Percentiles rank a stretch among this genome's conserved stretches.
Evolutionary conservation across 202 grass and related monocot species (phyloP).

Genomic region (Panicum virgatum): DNA sequence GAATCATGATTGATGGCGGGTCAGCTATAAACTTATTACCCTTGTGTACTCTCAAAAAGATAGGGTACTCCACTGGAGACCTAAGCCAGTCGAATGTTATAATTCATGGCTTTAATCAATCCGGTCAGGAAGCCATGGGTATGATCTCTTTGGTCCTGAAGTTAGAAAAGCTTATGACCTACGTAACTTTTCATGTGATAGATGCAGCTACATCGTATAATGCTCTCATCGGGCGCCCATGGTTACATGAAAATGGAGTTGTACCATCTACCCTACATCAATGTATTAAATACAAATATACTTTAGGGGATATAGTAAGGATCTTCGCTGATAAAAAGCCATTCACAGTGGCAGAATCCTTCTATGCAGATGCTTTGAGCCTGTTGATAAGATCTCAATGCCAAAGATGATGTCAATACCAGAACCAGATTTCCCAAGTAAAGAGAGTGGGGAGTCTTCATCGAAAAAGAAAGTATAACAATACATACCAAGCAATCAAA

Average conservation of each 20-base stretch:
- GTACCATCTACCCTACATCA: neutral
- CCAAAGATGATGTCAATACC: neutral
- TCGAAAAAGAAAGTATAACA: too few relatives aligned
- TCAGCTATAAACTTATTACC: too few relatives aligned
- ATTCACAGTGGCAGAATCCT: neutral
- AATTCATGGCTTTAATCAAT: slow-evolving; percentile 11
- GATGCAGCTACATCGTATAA: slow-evolving; percentile 5
- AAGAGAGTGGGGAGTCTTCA: neutral
- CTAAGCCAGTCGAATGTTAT: slow-evolving; percentile 7
- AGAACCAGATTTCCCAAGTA: neutral
- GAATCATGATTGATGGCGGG: slow-evolving; percentile 7
- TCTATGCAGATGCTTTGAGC: neutral
- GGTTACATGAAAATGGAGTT: slow-evolving; percentile 16
- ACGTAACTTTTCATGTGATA: neutral
- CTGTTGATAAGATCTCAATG: neutral
- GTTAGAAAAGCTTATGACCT: neutral
- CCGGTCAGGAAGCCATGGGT: too few relatives aligned
- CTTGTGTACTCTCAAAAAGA: neutral
- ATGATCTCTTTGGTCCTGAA: neutral
- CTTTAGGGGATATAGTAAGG: neutral
- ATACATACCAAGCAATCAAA: too few relatives aligned
- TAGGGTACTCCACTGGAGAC: neutral
- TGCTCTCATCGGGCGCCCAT: neutral
- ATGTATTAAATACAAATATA: neutral
- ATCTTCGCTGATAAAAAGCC: neutral